A percentile compares a stretch with the other conserved stretches of the same genome.
Evolutionary conservation across 2,329 filamentous ascomycete species (phyloP).

Genomic region (Dothistroma pini): DNA sequence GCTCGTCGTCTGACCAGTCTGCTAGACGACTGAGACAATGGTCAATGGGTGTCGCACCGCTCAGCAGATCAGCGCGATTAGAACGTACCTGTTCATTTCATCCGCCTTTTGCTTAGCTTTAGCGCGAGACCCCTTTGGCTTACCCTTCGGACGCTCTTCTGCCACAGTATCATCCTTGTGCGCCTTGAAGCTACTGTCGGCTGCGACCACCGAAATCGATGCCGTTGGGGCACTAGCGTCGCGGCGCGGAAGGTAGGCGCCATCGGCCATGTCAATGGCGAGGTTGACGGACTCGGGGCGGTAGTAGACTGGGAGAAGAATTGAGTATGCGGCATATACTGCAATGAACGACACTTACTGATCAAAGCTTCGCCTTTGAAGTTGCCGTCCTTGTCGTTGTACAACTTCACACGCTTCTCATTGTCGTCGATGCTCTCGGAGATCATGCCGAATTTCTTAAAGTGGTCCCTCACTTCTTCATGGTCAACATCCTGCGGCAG

Average conservation of each 20-base stretch:
- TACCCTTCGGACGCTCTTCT: constrained; percentile 34
- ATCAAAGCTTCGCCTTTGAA: constrained; percentile 94
- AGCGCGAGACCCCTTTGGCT: constrained; percentile 49
- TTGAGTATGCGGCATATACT: neutral
- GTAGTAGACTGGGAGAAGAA: constrained; percentile 66
- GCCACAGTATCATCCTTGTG: constrained; percentile 59
- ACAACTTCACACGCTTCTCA: constrained; percentile 87
- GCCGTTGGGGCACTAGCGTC: constrained; percentile 60
- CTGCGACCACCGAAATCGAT: constrained; percentile 60
- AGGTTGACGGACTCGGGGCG: constrained; percentile 88
- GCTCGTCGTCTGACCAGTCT: constrained; percentile 92
- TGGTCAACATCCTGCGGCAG: constrained; percentile 75
- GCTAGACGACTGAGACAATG: constrained; percentile 65
- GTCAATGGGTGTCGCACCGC: constrained; percentile 6
- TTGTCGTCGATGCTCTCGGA: constrained; percentile 91
- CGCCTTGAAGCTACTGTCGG: constrained; percentile 90
- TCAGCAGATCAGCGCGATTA: neutral
- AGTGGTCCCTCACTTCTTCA: constrained; percentile 77
- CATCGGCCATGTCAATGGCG: constrained; percentile 76
- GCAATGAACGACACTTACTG: constrained; percentile 21
- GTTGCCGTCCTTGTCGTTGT: constrained; percentile 71
- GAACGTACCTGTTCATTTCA: constrained; percentile 65
- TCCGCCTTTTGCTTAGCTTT: constrained; percentile 91
- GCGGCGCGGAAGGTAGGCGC: constrained; percentile 65
- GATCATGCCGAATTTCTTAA: constrained; percentile 87